These are phyloP conservation scores for Jackrogersella minutella DNA, from an alignment of 495 filamentous ascomycete species.

Conservation along the genomic window DNA sequence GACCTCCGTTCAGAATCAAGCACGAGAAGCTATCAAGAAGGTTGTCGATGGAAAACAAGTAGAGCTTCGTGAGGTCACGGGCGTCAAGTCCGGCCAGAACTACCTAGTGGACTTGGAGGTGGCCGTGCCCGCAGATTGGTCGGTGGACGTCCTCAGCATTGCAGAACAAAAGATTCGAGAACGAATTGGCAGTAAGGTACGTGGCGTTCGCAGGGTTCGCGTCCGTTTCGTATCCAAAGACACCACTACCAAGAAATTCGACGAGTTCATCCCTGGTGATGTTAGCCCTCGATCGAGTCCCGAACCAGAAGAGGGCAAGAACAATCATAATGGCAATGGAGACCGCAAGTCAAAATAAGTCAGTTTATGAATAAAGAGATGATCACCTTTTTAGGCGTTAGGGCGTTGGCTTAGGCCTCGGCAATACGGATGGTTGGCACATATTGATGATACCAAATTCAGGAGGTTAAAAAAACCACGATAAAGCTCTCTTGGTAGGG, in stretches of 20 bases:
- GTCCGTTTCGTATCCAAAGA: constrained; percentile 82
- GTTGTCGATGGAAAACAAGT: constrained; percentile 59
- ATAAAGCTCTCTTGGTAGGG: constrained; percentile 19
- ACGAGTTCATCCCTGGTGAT: constrained; percentile 80
- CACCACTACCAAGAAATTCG: constrained; percentile 62
- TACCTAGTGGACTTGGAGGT: constrained; percentile 89
- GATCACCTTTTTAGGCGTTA: constrained; percentile 37
- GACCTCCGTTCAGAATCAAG: constrained; percentile 68
- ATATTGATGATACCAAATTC: constrained; percentile 35
- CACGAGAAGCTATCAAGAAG: constrained; percentile 63
- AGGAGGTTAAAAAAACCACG: constrained; percentile 8
- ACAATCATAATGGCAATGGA: constrained; percentile 53
- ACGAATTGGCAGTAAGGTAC: constrained; percentile 73
- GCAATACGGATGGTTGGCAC: constrained; percentile 22
- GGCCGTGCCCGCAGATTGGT: constrained; percentile 75
- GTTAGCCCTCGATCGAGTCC: constrained; percentile 68
- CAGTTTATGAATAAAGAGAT: constrained; percentile 8
- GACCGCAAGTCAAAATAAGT: constrained; percentile 45
- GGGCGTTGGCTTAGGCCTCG: constrained; percentile 33
- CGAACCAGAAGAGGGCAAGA: constrained; percentile 67
- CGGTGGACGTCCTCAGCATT: constrained; percentile 68
- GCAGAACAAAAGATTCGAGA: constrained; percentile 77
- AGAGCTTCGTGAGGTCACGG: constrained; percentile 74
- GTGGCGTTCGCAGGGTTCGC: constrained; percentile 80
- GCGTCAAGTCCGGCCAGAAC: constrained; percentile 94